Conservation (phyloP, 2,329 filamentous ascomycete species). For the Dryadomyces quercus-mongolicae region DNA sequence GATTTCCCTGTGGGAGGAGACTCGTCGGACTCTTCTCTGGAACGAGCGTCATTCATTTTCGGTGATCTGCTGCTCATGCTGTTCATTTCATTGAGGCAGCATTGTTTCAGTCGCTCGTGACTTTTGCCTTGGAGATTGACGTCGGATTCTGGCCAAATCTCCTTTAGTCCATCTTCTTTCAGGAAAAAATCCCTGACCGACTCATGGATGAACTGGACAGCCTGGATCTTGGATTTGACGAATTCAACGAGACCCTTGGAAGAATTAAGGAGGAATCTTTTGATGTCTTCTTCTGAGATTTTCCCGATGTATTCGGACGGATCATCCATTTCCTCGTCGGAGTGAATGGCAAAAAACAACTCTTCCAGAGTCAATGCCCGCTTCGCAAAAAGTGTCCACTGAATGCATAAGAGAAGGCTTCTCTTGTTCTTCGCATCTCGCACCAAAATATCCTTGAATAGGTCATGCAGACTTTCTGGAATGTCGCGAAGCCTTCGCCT, state of each 20-base stretch:
- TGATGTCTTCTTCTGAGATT: conserved; percentile 14
- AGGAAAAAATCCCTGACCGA: conserved; percentile 35
- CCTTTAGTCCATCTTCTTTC: conserved; percentile 18
- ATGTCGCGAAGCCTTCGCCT: conserved; percentile 14
- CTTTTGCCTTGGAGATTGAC: conserved; percentile 20
- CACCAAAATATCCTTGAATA: conserved; percentile 28
- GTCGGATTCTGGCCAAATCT: conserved; percentile 21
- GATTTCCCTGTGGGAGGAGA: conserved; percentile 12
- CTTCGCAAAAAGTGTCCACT: conserved; percentile 40
- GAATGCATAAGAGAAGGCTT: conserved; percentile 31
- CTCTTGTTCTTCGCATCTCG: conserved; percentile 30
- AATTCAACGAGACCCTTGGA: conserved; percentile 40
- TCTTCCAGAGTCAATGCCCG: conserved; percentile 28
- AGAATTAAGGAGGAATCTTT: conserved; percentile 22
- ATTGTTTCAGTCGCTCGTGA: conserved; percentile 30
- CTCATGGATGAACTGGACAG: conserved; percentile 41
- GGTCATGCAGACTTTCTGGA: not conserved
- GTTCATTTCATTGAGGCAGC: conserved; percentile 28
- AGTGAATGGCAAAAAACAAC: conserved; percentile 29
- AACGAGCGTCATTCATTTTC: too few relatives aligned
- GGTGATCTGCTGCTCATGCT: not conserved
- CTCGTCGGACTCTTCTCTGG: not conserved
- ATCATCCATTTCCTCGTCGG: conserved; percentile 1
- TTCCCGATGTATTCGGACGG: conserved; percentile 8
- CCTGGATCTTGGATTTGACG: conserved; percentile 18